Percentiles rank a stretch among this genome's conserved stretches.
These are phyloP conservation scores for Thraustochytrium striatum DNA, from an alignment of 352 stramenopile genomes.

Conservation along the genomic window DNA sequence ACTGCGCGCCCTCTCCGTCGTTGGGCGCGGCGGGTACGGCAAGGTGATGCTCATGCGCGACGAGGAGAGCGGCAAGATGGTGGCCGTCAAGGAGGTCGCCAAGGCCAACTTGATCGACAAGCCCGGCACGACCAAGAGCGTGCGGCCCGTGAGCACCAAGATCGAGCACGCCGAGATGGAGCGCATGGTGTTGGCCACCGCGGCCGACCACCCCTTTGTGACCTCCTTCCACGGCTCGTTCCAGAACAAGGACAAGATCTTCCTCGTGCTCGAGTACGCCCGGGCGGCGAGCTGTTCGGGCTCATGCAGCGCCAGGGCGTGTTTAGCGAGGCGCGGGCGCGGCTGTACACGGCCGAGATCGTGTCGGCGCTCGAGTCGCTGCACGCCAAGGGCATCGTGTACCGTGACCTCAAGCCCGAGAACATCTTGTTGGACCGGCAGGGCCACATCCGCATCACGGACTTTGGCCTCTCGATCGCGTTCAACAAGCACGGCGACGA, in stretches of 20 bases:
- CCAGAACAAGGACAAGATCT: slow-evolving; percentile 46
- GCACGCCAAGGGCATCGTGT: slow-evolving; percentile 64
- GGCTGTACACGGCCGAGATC: slow-evolving; percentile 42
- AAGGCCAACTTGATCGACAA: slow-evolving; percentile 42
- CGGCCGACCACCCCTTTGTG: slow-evolving; percentile 45
- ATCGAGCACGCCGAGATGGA: slow-evolving; percentile 49
- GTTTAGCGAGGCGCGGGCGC: neutral
- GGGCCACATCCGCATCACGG: slow-evolving; percentile 93
- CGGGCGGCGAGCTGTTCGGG: slow-evolving; percentile 42
- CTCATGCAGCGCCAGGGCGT: slow-evolving; percentile 40
- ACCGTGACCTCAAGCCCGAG: slow-evolving; percentile 89
- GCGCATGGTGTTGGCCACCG: slow-evolving; percentile 22
- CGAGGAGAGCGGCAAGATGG: neutral
- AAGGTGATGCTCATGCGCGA: slow-evolving; percentile 81
- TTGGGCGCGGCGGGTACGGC: slow-evolving; percentile 89
- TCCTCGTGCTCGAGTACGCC: slow-evolving; percentile 44
- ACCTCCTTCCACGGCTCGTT: slow-evolving; percentile 40
- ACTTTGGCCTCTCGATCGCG: slow-evolving; percentile 92
- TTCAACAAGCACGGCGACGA: slow-evolving; percentile 95
- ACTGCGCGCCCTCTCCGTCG: slow-evolving; percentile 60
- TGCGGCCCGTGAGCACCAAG: slow-evolving; percentile 45
- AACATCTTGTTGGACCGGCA: slow-evolving; percentile 93
- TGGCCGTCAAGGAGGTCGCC: slow-evolving; percentile 40
- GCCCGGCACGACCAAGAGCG: slow-evolving; percentile 2
- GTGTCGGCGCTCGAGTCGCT: slow-evolving; percentile 82